Base-by-base conservation (phyloP, 768 basidiomycete genomes). In the Obba rivulosa region DNA sequence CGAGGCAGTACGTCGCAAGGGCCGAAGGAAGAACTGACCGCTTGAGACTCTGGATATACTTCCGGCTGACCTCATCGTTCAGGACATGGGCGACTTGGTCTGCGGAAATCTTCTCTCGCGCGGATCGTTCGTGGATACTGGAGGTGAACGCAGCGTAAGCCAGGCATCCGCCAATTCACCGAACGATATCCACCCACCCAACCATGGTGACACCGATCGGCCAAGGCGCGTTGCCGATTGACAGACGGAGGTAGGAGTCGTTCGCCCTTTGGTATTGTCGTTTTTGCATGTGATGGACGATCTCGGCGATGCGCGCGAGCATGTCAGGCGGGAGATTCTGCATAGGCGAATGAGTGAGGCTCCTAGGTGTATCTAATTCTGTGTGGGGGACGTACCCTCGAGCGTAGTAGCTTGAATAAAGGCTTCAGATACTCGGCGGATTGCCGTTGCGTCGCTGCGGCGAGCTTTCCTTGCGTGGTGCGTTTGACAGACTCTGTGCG, bases 191-290 rank as follows among this genome's bases (percentile, higher is more conserved):
- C 10, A 74, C 84, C 34, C 67, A 92, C 92, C 92, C 94, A 71
- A 98, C 96, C 88, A 95, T 95, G 52, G 96, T 99, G 8, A 99
- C 96, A 37, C 96, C 96, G 60, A 99, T 99, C 1, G 96, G 96
- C 96, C 96, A 99, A 2, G 96, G 94, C 0, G 96, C 95, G 59
- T 96, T 99, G 28, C 96, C 96, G 54, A 99, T 99, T 4, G 91
- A 93, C 34, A 99, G 73, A 7, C 96, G 87, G 20, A 99, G 80
- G 65, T 99, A 99, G 0, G 94, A 86, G 63, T 99, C 96, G 59
- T 98, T 99, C 2, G 96, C 95, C 46, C 75, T 79, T 65, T 97
- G 92, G 58, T 99, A 99, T 64, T 94, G 83, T 23, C 96, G 85
- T 55, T 80, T 86, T 65, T 99, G 96, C 92, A 96, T 95, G 68